Percentiles rank a stretch among this genome's conserved stretches.
Conservation (phyloP, 1,284 basidiomycete genomes). For the Leccinum variabile region DNA sequence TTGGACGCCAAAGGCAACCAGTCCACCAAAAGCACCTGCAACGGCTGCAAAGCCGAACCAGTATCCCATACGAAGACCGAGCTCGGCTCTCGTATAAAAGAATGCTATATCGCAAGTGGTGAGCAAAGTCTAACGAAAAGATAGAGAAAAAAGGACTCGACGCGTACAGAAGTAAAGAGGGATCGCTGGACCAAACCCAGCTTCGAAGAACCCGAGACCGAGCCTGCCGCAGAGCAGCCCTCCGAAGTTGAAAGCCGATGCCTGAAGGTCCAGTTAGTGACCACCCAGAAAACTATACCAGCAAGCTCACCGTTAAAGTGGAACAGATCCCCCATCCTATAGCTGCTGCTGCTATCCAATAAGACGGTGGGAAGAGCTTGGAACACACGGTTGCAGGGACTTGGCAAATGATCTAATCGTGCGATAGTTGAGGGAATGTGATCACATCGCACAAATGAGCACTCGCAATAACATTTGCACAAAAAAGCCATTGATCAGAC, state of each 20-base stretch:
- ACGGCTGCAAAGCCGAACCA: conserved; percentile 82
- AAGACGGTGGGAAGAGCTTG: conserved; percentile 64
- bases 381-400: conserved; percentile 65
- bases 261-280: conserved; percentile 36
- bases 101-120: conserved; percentile 46
- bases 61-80: conserved; percentile 73
- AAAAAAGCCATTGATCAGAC: conserved; percentile 23
- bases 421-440: not conserved
- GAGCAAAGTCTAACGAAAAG: not conserved
- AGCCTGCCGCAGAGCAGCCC: conserved; percentile 59
- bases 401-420: conserved; percentile 61
- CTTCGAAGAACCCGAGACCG: conserved; percentile 69
- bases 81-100: conserved; percentile 71
- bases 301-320: conserved; percentile 56
- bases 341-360: conserved; percentile 64
- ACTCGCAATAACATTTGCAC: not conserved
- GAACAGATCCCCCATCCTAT: conserved; percentile 73
- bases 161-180: conserved; percentile 72
- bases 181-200: conserved; percentile 71
- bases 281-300: not conserved
- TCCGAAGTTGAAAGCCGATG: conserved; percentile 58
- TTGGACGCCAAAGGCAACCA: conserved; percentile 73
- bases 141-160: not conserved
- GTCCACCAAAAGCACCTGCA: conserved; percentile 77
- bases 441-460: conserved; percentile 2